Evolutionary conservation across 805 yeast species (phyloP).

Genomic region (Pichia ethanolica): DNA sequence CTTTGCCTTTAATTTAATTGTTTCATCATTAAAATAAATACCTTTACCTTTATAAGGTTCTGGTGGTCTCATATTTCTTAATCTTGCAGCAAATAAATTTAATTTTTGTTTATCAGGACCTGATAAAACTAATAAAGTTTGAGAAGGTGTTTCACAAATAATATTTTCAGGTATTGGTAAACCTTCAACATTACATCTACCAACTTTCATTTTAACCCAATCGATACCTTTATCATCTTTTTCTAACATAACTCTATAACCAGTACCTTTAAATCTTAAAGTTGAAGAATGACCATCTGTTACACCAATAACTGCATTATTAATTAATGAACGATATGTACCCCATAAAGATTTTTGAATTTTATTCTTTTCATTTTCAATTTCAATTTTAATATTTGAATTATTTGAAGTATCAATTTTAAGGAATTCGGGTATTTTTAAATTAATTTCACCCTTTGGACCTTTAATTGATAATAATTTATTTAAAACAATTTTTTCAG

Average conservation of each 20-base stretch:
- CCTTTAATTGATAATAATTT: slow-evolving; percentile 59
- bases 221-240: slow-evolving; percentile 38
- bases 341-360: slow-evolving; percentile 93
- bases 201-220: slow-evolving; percentile 73
- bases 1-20: slow-evolving; percentile 82
- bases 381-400: slow-evolving; percentile 17
- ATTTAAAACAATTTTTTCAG: slow-evolving; percentile 48
- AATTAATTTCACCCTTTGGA: slow-evolving; percentile 62
- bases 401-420: slow-evolving; percentile 30
- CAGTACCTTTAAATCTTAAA: slow-evolving; percentile 89
- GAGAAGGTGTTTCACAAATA: slow-evolving; percentile 69
- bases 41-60: slow-evolving; percentile 99
- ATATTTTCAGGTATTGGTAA: slow-evolving; percentile 72
- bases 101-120: slow-evolving; percentile 87
- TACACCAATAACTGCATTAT: slow-evolving; percentile 78
- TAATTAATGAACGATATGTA: slow-evolving; percentile 70
- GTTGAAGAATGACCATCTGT: slow-evolving; percentile 89
- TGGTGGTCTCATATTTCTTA: slow-evolving; percentile 86
- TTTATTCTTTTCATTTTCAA: slow-evolving; percentile 54
- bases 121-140: slow-evolving; percentile 77
- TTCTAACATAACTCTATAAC: slow-evolving; percentile 83
- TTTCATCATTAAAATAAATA: slow-evolving; percentile 84
- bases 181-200: slow-evolving; percentile 76
- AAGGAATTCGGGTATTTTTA: slow-evolving; percentile 70
- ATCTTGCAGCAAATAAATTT: slow-evolving; percentile 77